Base-by-base conservation (phyloP, 78 protist genomes). In the Paratrimastix pyriformis region DNA sequence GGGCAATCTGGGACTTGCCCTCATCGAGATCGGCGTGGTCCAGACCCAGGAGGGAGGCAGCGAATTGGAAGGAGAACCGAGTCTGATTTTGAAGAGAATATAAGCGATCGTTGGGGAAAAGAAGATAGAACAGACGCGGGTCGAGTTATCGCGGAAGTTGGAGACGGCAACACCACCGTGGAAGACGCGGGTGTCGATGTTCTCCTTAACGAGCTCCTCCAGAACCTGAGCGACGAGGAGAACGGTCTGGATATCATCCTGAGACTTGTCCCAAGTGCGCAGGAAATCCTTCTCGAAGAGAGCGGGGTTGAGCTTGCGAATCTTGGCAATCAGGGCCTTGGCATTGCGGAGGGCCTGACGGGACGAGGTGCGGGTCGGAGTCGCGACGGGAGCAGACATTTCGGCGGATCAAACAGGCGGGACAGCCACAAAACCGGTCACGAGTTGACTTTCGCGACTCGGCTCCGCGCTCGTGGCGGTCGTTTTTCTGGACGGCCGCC, bases 251-350 rank as follows among this genome's bases (percentile, higher is more conserved):
- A 81, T 39, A 11, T 54, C 39, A 1, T 75, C 79, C 46, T 73
- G 59, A 37, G 85, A 45, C 26, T 44, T 39, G 74, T 81, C 85
- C 85, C 85, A 81, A 21, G 85, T 81, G 3, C 85, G 44, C 8
- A 81, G 73, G 59, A 59, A 75, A 30, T 72, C 60, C 5, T 13
- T 50, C 18, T 33, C 75, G 24, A 40, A 55, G 3, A 80, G 9
- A 29, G 65, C 11, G 24, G 59, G 65, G 58, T 80, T 45, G n/a
- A 72, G 26, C 33, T 64, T 38, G n/a, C n/a, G n/a, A n/a, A n/a
- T n/a, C n/a, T n/a, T n/a, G n/a, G n/a, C n/a, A n/a, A n/a, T n/a
- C n/a, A n/a, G n/a, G n/a, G n/a, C n/a, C n/a, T n/a, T n/a, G n/a
- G n/a, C n/a, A n/a, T n/a, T n/a, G n/a, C n/a, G n/a, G n/a, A n/a